Conservation (phyloP, 129 eudicot species). For the Flaveria sonorensis region DNA sequence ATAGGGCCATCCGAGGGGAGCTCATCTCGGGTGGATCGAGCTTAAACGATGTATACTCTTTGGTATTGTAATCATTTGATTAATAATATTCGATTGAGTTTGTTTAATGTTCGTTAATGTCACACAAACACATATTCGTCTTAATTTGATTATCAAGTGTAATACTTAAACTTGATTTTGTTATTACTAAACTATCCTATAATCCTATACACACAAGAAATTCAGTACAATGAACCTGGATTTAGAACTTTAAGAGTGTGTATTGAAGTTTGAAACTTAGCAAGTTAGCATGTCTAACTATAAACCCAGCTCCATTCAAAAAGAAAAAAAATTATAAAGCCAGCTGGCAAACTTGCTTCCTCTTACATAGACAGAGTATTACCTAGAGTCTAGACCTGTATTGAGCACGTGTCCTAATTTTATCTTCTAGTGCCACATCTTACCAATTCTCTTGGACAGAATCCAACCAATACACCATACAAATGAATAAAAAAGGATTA, state of each 20-base stretch:
- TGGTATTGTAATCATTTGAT: too few relatives aligned
- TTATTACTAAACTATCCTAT: not conserved
- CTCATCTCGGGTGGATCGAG: too few relatives aligned
- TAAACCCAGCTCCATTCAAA: too few relatives aligned
- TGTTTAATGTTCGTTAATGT: too few relatives aligned
- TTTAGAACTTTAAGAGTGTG: not conserved
- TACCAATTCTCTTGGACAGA: not conserved
- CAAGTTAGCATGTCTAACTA: too few relatives aligned
- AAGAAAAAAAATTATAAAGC: not conserved
- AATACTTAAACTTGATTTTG: too few relatives aligned
- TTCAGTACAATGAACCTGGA: not conserved
- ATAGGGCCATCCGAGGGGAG: too few relatives aligned
- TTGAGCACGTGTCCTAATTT: conserved; percentile 35
- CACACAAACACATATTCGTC: too few relatives aligned
- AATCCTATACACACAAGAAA: not conserved
- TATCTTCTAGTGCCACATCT: conserved; percentile 15
- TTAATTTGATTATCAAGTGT: too few relatives aligned
- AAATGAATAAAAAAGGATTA: not conserved
- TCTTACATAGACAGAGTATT: conserved; percentile 19
- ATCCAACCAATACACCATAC: not conserved
- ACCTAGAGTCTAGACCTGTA: conserved; percentile 29
- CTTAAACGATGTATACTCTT: too few relatives aligned
- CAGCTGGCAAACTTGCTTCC: conserved; percentile 32
- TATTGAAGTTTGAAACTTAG: not conserved
- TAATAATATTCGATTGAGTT: too few relatives aligned